Conservation (phyloP, 1,284 basidiomycete genomes). For the Ganoderma lingzhi region DNA sequence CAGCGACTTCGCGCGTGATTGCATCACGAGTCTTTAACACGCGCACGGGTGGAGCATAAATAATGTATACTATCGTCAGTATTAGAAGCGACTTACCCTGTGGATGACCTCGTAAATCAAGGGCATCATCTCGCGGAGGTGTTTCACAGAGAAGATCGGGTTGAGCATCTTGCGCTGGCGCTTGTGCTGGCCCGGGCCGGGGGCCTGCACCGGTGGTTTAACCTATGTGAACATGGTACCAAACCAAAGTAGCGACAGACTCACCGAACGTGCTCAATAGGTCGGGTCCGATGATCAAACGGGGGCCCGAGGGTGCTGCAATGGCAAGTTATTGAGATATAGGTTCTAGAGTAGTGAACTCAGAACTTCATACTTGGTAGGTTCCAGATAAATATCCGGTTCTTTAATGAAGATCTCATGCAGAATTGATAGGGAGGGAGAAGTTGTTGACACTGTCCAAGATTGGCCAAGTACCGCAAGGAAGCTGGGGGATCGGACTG, state of each 20-base stretch:
- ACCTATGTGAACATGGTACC: neutral
- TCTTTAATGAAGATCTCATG: no score
- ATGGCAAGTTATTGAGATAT: neutral
- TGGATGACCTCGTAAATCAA: slow-evolving; percentile 29
- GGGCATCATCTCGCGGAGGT: slow-evolving; percentile 31
- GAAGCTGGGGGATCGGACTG: neutral
- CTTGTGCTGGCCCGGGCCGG: slow-evolving; percentile 18
- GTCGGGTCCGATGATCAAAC: neutral
- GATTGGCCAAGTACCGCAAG: neutral
- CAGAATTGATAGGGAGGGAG: neutral
- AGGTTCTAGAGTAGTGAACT: neutral
- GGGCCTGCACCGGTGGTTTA: slow-evolving; percentile 27
- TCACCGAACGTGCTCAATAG: neutral
- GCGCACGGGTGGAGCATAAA: no score
- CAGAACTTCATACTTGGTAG: neutral
- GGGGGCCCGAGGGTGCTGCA: slow-evolving; percentile 9
- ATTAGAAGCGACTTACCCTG: slow-evolving; percentile 14
- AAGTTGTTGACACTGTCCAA: neutral
- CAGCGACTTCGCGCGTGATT: slow-evolving; percentile 19
- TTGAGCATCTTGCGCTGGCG: slow-evolving; percentile 35
- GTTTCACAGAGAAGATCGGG: slow-evolving; percentile 32
- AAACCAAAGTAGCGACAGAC: neutral
- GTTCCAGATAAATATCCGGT: no score
- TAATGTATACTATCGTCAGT: neutral
- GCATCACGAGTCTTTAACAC: slow-evolving; percentile 29